Percentiles rank a stretch among this genome's conserved stretches.
These are phyloP conservation scores for Gaertneriomyces sp. DNA, from an alignment of 192 early-diverging fungal genomes.

Conservation along the genomic window DNA sequence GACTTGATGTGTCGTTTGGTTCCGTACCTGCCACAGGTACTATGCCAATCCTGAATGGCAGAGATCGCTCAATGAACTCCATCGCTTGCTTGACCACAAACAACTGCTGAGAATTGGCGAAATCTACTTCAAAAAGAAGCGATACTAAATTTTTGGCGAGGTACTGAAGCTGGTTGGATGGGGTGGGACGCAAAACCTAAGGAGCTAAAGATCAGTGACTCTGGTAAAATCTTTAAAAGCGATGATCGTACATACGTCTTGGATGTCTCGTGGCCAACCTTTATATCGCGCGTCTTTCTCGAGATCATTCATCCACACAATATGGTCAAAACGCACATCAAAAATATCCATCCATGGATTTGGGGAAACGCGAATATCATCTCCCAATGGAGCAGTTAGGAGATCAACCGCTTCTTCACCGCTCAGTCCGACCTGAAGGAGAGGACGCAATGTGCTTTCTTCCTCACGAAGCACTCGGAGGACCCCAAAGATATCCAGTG, in stretches of 20 bases:
- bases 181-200: conserved; percentile 58
- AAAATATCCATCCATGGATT: conserved; percentile 54
- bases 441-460: conserved; percentile 15
- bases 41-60: conserved; percentile 86
- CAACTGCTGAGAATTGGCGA: conserved; percentile 57
- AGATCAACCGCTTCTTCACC: conserved; percentile 30
- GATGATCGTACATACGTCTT: conserved; percentile 24
- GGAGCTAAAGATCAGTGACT: not conserved
- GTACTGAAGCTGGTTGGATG: conserved; percentile 68
- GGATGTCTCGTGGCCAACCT: conserved; percentile 58
- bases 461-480: conserved; percentile 32
- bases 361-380: conserved; percentile 10
- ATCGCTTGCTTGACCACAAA: conserved; percentile 59
- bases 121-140: conserved; percentile 69
- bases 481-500: conserved; percentile 39
- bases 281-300: conserved; percentile 77
- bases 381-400: conserved; percentile 29
- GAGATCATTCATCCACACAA: conserved; percentile 91
- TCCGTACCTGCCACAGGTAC: conserved; percentile 56
- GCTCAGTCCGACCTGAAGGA: conserved; percentile 21
- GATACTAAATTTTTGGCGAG: conserved; percentile 77
- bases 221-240: not conserved
- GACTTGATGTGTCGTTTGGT: conserved; percentile 6
- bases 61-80: conserved; percentile 55
- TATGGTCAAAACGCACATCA: conserved; percentile 72